Evolutionary conservation across 2,329 filamentous ascomycete species (phyloP).

Genomic region (Venturia oleaginea): DNA sequence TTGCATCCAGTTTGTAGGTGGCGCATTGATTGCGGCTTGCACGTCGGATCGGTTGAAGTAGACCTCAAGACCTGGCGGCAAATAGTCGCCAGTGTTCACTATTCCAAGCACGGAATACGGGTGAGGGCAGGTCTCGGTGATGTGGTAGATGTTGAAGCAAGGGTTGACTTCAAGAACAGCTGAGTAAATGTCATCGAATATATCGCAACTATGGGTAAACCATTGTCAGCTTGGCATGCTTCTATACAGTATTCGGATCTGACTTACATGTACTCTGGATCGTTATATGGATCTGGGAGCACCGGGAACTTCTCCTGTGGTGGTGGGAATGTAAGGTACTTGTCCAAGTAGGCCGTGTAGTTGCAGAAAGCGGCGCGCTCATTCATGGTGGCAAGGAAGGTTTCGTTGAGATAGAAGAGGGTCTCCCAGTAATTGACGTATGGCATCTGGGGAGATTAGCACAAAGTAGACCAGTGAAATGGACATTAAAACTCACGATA

Average conservation of each 20-base stretch:
- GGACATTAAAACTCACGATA: slow-evolving; percentile 18
- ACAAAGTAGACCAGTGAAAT: not conserved
- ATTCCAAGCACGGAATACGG: slow-evolving; percentile 30
- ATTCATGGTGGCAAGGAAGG: slow-evolving; percentile 29
- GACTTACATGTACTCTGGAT: not conserved
- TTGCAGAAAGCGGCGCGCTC: slow-evolving; percentile 27
- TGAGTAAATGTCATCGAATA: slow-evolving; percentile 31
- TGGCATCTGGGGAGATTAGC: slow-evolving; percentile 14
- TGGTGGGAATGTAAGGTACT: slow-evolving; percentile 37
- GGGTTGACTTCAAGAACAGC: slow-evolving; percentile 37
- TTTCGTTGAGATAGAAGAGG: slow-evolving; percentile 35
- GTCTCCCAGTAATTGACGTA: slow-evolving; percentile 33
- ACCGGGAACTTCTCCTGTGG: slow-evolving; percentile 25
- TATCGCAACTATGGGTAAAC: slow-evolving; percentile 27
- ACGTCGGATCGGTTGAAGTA: slow-evolving; percentile 48
- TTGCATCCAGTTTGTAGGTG: slow-evolving; percentile 34
- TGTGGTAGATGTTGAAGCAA: slow-evolving; percentile 42
- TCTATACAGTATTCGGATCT: not conserved
- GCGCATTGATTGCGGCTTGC: slow-evolving; percentile 40
- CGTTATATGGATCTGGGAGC: slow-evolving; percentile 19
- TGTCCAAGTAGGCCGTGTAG: slow-evolving; percentile 30
- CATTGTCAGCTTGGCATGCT: not conserved
- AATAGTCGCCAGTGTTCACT: slow-evolving; percentile 30
- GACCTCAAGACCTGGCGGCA: slow-evolving; percentile 27
- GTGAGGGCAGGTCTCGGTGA: slow-evolving; percentile 35